Evolutionary conservation across 2,329 filamentous ascomycete genomes (phyloP), one percentile per base, ranked within the genome.

Genomic region (Calonectria pseudoreteaudii): DNA sequence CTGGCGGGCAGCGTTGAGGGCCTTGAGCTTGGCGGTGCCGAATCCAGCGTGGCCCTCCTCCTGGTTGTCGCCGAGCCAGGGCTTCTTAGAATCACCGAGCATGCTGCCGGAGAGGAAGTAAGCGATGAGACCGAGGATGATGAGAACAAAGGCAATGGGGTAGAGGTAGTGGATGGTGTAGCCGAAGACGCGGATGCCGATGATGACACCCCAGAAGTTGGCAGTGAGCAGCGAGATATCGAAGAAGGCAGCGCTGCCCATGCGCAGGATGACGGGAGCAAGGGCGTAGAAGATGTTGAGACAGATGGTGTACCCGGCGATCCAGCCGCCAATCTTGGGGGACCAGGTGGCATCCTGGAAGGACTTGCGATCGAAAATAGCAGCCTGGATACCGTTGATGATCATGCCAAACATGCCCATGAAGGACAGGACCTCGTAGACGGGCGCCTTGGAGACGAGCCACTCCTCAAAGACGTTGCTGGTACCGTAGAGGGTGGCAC

Each of bases 181-280:
- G 56, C 93, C 91, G 81, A 99, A 98, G 64, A 98, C 94, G 82
- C 93, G 90, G 78, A 97, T 91, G 65, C 97, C 97, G 79, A 99
- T 96, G 78, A 97, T 94, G 75, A 98, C 94, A 77, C 95, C 96
- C 97, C 97, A 99, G 87, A 98, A 98, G 86, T 98, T 98, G 80
- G 93, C 95, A 2, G 97, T 98, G 74, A 99, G 88, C 77, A 99
- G 88, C 10, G 94, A 96, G 81, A 98, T 98, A 85, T 99, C 98
- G 88, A 98, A 97, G 86, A 99, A 98, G 26, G 96, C 96, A 3
- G 97, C 97, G 20, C 92, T 94, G 34, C 94, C 94, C 87, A 98
- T 94, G 77, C 97, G 94, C 85, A 98, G 93, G 76, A 99, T 90
- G 69, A 98, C 86, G 0, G 97, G 97, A 0, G 94, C 95, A 4